Evolutionary conservation across 1,139 yeast species (phyloP), one percentile per base, ranked within the genome.

Genomic region (Geotrichum aggregatum): DNA sequence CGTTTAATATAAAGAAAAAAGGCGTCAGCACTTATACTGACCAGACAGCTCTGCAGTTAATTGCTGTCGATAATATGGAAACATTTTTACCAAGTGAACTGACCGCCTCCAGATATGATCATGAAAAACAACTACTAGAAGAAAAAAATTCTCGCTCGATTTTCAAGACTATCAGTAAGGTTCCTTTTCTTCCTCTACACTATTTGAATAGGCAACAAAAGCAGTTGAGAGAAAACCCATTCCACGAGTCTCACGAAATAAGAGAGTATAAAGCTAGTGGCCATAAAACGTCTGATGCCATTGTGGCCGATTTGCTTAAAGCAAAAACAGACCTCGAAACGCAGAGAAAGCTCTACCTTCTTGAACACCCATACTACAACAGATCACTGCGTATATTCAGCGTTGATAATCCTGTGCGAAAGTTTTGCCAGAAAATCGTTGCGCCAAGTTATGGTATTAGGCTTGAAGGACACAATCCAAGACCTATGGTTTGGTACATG

Each of bases 371-470:
- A 0, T 71, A 73, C 16, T 88, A 79, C 66, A 87, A 89, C 65
- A 76, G 76, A 33, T 79, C 86, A 1, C 76, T 88, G 51, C 84
- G 78, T 59, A 64, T 86, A n/a, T 76, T 92, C 63, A 74, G 80
- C 0, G 89, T 92, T 0, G 72, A 78, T 24, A 89, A 84, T 63
- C 73, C 73, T 35, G 55, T 89, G 16, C 74, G 98, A 57, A 70
- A 76, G 42, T 70, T 83, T 40, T 91, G 96, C 61, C 98, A 92
- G 66, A 68, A 74, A 39, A 68, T 89, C 16, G 92, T 87, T 0
- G 76, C 81, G 6, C 83, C 96, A 0, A 79, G 89, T 63, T 71
- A 75, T 51, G 96, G 96, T 0, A 81, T 77, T 54, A 72, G 98
- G 58, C 76, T 83, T n/a, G 84, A 83, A 58, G 96, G 96, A 1